A percentile compares a stretch with the other conserved stretches of the same genome.
These are phyloP conservation scores for Sclerotinia sclerotiorum DNA, from an alignment of 2,329 filamentous ascomycete genomes.

Conservation along the genomic window DNA sequence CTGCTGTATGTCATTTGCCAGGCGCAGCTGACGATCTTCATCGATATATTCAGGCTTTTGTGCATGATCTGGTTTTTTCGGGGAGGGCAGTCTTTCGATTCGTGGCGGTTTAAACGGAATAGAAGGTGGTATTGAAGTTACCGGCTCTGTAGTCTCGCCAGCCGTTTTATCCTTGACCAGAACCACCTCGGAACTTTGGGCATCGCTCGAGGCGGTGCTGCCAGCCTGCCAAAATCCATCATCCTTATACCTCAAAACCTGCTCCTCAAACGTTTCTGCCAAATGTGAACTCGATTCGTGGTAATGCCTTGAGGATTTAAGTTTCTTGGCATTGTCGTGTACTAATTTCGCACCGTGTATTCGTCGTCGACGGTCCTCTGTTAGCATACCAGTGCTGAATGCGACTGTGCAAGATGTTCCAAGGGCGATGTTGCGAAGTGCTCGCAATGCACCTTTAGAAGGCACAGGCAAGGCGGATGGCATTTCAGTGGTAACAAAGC, in stretches of 20 bases:
- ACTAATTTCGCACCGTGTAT: constrained; percentile 52
- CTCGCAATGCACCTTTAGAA: constrained; percentile 55
- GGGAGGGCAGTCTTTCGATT: constrained; percentile 1
- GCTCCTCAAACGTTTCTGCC: constrained; percentile 33
- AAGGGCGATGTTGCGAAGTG: constrained; percentile 55
- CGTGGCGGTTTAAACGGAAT: constrained; percentile 7
- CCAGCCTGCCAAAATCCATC: constrained; percentile 18
- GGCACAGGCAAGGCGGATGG: constrained; percentile 49
- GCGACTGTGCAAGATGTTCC: constrained; percentile 59
- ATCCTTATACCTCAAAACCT: constrained; percentile 25
- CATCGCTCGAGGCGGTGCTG: background rate
- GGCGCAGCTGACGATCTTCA: constrained; percentile 28
- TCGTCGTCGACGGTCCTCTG: constrained; percentile 57
- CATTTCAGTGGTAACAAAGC: constrained; percentile 33
- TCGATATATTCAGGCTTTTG: background rate
- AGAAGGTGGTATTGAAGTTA: background rate
- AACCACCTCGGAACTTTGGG: background rate
- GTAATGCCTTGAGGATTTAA: constrained; percentile 48
- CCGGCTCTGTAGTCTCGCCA: background rate
- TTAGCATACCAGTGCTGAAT: constrained; percentile 44
- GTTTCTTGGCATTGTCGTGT: constrained; percentile 53
- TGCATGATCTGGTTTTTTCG: background rate
- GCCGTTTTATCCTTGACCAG: background rate
- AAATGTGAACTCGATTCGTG: constrained; percentile 37
- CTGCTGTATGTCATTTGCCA: constrained; percentile 31